phyloP scores from a whole-genome alignment of 148 eudicot genomes.

The Rhododendron molle region DNA sequence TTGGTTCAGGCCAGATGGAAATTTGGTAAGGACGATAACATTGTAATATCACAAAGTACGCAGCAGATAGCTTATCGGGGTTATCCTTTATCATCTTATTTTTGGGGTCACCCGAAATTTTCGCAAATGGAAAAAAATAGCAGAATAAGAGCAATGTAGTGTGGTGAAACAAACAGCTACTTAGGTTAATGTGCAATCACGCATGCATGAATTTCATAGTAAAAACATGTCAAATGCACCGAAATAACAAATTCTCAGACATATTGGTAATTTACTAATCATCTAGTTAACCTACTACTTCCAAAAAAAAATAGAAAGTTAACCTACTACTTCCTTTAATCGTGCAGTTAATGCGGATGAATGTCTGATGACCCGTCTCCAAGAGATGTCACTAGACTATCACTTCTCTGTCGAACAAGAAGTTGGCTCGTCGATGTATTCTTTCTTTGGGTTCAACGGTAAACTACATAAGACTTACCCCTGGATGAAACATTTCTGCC shows the following conservation, averaged over 20 bases:
- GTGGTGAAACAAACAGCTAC: neutral
- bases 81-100: neutral
- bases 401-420: constrained; percentile 52
- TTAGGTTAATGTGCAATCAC: neutral
- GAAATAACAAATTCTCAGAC: neutral
- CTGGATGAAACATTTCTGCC: neutral
- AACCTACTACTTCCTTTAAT: neutral
- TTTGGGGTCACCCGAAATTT: neutral
- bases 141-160: neutral
- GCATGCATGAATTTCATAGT: neutral
- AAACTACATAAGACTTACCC: neutral
- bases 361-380: constrained; percentile 46
- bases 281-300: neutral
- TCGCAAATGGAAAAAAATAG: neutral
- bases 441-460: constrained; percentile 53
- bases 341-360: constrained; percentile 38
- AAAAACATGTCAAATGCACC: neutral
- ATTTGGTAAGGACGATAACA: constrained; percentile 41
- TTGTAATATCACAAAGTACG: neutral
- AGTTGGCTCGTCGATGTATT: constrained; percentile 46
- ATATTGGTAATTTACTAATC: neutral
- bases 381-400: constrained; percentile 49
- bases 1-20: constrained; percentile 67
- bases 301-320: neutral
- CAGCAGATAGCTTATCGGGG: neutral